Evolutionary conservation across 164 flowering plant species (phyloP).

Genomic region (Vitis rupestris): DNA sequence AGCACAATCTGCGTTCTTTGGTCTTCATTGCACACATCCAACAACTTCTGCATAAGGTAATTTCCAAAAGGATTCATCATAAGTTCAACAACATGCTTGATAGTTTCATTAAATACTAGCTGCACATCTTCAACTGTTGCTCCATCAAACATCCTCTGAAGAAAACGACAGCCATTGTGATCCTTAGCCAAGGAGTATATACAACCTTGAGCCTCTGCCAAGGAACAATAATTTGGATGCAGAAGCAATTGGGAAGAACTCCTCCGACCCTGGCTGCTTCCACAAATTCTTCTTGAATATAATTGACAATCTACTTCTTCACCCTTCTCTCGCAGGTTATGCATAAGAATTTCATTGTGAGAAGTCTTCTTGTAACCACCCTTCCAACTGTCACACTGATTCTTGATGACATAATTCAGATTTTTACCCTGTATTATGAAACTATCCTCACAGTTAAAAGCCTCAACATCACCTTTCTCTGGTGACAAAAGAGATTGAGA

Average conservation of each 20-base stretch:
- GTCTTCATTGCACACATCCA: constrained; percentile 74
- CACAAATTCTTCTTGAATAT: constrained; percentile 13
- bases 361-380: constrained; percentile 19
- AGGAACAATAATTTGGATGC: constrained; percentile 30
- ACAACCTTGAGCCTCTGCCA: constrained; percentile 43
- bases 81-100: constrained; percentile 67
- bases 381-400: constrained; percentile 8
- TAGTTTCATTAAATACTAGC: constrained; percentile 57
- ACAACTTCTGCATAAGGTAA: constrained; percentile 81
- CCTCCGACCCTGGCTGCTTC: constrained; percentile 14
- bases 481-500: constrained; percentile 8
- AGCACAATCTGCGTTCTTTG: constrained; percentile 59
- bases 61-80: constrained; percentile 88
- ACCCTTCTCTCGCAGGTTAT: constrained; percentile 19
- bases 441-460: constrained; percentile 42
- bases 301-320: constrained; percentile 17
- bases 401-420: constrained; percentile 24
- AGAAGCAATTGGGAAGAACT: constrained; percentile 14
- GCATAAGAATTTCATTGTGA: constrained; percentile 1
- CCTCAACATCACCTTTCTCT: constrained; percentile 14
- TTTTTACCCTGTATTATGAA: constrained; percentile 41
- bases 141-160: constrained; percentile 67
- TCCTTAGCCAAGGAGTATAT: constrained; percentile 67
- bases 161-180: constrained; percentile 74
- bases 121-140: constrained; percentile 47